Conservation (phyloP, 306 rosid species). For the Leucaena leucocephala region DNA sequence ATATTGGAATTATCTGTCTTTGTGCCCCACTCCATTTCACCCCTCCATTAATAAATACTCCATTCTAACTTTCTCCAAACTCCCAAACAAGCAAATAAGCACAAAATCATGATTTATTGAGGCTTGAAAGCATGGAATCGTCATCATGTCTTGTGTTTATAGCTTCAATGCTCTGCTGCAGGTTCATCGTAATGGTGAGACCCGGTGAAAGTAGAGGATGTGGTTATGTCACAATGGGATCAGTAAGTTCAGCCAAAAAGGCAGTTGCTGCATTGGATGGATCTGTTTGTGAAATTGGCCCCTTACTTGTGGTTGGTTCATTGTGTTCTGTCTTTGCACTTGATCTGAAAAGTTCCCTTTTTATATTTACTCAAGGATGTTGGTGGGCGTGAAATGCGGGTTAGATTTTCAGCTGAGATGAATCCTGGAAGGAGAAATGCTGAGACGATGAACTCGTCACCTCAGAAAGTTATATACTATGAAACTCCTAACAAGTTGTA, state of each 20-base stretch:
- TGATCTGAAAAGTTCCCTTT: slow-evolving; percentile 3
- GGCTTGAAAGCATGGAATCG: slow-evolving; percentile 1
- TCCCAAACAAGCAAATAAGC: not conserved
- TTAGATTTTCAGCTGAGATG: slow-evolving; percentile 54
- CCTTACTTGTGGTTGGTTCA: not conserved
- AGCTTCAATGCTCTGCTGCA: slow-evolving; percentile 32
- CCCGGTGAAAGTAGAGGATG: slow-evolving; percentile 66
- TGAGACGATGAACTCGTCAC: slow-evolving; percentile 46
- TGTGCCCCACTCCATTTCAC: not conserved
- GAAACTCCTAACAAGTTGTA: slow-evolving; percentile 76
- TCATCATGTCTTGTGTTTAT: slow-evolving; percentile 7
- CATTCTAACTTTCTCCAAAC: not conserved
- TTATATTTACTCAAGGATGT: slow-evolving; percentile 54
- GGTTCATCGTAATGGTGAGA: slow-evolving; percentile 60
- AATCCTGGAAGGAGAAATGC: slow-evolving; percentile 44
- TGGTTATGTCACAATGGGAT: slow-evolving; percentile 66
- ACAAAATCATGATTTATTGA: not conserved
- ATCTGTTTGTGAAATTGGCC: slow-evolving; percentile 51
- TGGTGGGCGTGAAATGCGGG: slow-evolving; percentile 73
- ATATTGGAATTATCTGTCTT: not conserved
- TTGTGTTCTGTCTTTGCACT: not conserved
- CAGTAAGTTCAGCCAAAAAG: slow-evolving; percentile 55
- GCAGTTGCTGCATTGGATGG: slow-evolving; percentile 66
- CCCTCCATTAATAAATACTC: too few species aligned
- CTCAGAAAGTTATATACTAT: slow-evolving; percentile 49